Conservation (phyloP, 1,139 yeast species). For the Kodamaea derodonti region DNA sequence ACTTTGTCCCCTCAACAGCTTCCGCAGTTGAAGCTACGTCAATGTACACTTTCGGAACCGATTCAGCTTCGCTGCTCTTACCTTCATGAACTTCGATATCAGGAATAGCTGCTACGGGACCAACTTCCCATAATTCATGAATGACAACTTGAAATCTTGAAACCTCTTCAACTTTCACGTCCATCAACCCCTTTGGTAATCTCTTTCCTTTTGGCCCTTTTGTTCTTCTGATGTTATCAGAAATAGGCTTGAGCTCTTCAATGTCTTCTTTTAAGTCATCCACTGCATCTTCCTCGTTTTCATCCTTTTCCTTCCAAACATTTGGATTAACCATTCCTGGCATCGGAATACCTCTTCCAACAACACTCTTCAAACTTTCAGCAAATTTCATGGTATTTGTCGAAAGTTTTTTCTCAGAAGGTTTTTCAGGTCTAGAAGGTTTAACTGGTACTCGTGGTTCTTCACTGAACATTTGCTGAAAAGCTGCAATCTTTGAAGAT, state of each 20-base stretch:
- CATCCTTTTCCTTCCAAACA: conserved; percentile 4
- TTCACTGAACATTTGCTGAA: conserved; percentile 63
- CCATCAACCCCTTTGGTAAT: conserved; percentile 59
- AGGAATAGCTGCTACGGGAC: too few relatives aligned
- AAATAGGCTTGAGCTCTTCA: conserved; percentile 5
- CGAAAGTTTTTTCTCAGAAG: conserved; percentile 20
- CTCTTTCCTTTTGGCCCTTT: conserved; percentile 79
- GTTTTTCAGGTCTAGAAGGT: conserved; percentile 1
- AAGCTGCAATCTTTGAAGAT: conserved; percentile 74
- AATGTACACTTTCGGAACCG: not conserved
- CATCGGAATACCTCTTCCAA: conserved; percentile 52
- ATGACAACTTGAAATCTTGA: conserved; percentile 29
- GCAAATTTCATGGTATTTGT: conserved; percentile 46
- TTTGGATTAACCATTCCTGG: conserved; percentile 57
- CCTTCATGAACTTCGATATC: too few relatives aligned
- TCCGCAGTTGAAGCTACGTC: not conserved
- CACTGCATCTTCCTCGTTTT: conserved; percentile 6
- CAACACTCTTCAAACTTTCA: conserved; percentile 53
- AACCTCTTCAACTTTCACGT: conserved; percentile 32
- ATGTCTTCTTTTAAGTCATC: conserved; percentile 9
- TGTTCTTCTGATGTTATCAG: conserved; percentile 38
- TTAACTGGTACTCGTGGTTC: conserved; percentile 6
- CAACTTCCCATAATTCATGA: conserved; percentile 37
- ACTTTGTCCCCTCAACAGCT: not conserved
- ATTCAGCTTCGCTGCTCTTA: not conserved